Conservation (phyloP, 306 rosid species). For the Glycyrrhiza uralensis region DNA sequence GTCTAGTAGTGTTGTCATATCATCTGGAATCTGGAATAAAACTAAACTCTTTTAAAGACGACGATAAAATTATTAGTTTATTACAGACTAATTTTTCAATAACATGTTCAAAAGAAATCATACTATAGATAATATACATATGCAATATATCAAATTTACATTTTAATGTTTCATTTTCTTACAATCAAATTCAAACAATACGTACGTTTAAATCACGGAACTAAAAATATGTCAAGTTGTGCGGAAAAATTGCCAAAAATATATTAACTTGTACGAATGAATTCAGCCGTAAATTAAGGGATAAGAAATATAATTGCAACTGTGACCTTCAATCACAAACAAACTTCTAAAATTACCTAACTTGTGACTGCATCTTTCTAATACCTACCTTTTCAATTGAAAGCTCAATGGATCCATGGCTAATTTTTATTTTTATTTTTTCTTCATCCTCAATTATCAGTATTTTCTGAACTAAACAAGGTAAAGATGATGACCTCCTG, state of each 20-base stretch:
- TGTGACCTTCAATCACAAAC: background rate
- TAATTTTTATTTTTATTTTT: background rate
- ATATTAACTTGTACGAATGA: background rate
- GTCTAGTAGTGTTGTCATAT: background rate
- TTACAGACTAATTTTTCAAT: background rate
- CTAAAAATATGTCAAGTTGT: background rate
- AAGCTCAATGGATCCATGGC: background rate
- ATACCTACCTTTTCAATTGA: constrained; percentile 9
- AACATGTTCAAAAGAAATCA: background rate
- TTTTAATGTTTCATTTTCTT: background rate
- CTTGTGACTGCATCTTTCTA: background rate
- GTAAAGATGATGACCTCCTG: no score
- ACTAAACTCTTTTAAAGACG: background rate
- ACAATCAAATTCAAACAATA: background rate
- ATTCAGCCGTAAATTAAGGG: background rate
- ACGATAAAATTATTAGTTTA: background rate
- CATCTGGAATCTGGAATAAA: background rate
- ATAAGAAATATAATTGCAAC: background rate
- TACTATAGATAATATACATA: background rate
- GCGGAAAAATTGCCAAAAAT: background rate
- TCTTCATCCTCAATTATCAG: background rate
- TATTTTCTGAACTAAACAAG: background rate
- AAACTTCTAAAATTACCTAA: background rate
- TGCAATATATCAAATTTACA: background rate
- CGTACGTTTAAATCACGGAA: background rate